Percentiles rank a stretch among this genome's conserved stretches.
phyloP scores from a whole-genome alignment of 2,329 filamentous ascomycete species.

The Cryphonectria radicalis region DNA sequence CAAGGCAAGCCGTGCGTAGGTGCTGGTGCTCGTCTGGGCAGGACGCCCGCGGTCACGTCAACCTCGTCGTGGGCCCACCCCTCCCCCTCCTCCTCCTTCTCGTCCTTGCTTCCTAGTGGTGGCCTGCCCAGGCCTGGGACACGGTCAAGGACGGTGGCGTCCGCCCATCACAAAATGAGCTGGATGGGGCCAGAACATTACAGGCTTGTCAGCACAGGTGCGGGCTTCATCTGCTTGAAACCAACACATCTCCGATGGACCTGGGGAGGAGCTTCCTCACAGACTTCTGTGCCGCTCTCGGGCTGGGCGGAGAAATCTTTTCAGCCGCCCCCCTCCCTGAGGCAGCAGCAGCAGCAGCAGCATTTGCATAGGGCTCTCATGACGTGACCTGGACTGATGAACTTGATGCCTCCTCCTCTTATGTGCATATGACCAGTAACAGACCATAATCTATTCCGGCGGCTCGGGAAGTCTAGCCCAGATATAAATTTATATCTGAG shows the following conservation, averaged over 20 bases:
- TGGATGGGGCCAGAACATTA: not conserved
- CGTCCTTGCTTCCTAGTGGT: not conserved
- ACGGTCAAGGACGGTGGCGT: slow-evolving; percentile 5
- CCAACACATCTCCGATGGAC: not conserved
- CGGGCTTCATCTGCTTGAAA: slow-evolving; percentile 8
- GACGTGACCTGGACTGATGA: not conserved
- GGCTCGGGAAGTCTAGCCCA: not conserved
- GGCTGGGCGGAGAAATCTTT: not conserved
- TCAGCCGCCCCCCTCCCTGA: not conserved
- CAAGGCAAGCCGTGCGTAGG: not conserved
- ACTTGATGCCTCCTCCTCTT: not conserved
- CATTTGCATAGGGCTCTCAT: not conserved
- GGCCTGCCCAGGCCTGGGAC: not conserved
- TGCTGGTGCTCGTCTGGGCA: not conserved
- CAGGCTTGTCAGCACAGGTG: slow-evolving; percentile 6
- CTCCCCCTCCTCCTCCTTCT: not conserved
- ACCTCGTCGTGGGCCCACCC: not conserved
- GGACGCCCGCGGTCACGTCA: not conserved
- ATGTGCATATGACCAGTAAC: not conserved
- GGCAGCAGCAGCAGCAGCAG: not conserved
- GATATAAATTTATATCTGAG: not conserved
- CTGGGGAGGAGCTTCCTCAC: not conserved
- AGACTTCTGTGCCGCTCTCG: not conserved
- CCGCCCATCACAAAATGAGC: slow-evolving; percentile 10
- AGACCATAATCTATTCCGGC: not conserved